Base-by-base conservation (phyloP, 2,329 filamentous ascomycete genomes). In the Aspergillus neoniger region DNA sequence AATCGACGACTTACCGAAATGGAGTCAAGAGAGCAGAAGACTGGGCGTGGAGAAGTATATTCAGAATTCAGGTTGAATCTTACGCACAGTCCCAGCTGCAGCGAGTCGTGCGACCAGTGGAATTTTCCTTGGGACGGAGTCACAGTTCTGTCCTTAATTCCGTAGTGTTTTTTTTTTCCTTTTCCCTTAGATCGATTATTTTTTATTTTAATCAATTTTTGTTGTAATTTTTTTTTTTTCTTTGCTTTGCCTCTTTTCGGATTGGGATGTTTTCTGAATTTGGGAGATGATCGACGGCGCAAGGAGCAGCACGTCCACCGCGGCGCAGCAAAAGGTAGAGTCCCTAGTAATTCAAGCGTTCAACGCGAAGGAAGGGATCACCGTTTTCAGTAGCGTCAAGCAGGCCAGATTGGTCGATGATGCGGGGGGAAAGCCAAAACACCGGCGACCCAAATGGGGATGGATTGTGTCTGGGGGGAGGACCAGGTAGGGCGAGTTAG, bases 281-380 rank as follows among this genome's bases (percentile, higher is more conserved):
- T 49, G 62, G 62, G 44, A 28, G 67, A 63, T 63, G 67, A 69
- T 69, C 67, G 64, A 64, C 66, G 63, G 61, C 58, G 66, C 63
- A 68, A 68, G 67, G 67, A 64, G 59, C 50, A 51, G 47, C 47
- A 50, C 47, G 47, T 50, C 47, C 47, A 50, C 47, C 47, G 47
- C 47, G 47, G 56, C 39, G 54, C 39, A 52, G 41, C 41, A 58
- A 17, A 28, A 23, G 3, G 44, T 30, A 23, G 30, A n/a, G 44
- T 49, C 21, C 15, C 21, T 25, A 49, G 19, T 48, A 28, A 28
- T 14, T 25, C 44, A 48, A 23, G 23, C 23, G 41, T 25, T 15
- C 30, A 50, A 49, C 23, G 30, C 28, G 15, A 41, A 59, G 49
- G 39, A 49, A 56, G 39, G 43, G 55, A 60, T 62, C 51, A 61